Evolutionary conservation across 306 rosid genomes (phyloP).

Genomic region (Inga laurina): DNA sequence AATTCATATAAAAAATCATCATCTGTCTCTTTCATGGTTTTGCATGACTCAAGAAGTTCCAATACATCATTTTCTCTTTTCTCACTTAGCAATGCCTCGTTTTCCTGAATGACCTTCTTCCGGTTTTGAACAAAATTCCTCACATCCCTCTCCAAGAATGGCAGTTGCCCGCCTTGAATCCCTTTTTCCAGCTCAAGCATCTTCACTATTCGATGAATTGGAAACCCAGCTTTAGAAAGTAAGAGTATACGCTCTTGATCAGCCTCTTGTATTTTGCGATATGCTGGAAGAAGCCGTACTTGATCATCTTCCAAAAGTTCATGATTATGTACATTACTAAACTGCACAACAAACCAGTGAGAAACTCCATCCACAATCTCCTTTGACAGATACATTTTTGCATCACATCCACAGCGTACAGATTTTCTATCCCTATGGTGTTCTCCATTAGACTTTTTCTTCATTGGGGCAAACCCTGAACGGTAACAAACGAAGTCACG

Average conservation of each 20-base stretch:
- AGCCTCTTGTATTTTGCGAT: slow-evolving; percentile 85
- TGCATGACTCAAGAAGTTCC: slow-evolving; percentile 95
- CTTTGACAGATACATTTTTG: slow-evolving; percentile 90
- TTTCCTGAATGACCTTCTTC: slow-evolving; percentile 85
- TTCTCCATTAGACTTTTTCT: slow-evolving; percentile 82
- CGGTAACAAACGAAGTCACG: slow-evolving; percentile 98
- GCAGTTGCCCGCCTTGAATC: slow-evolving; percentile 87
- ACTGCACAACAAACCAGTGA: slow-evolving; percentile 93
- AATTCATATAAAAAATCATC: slow-evolving; percentile 76
- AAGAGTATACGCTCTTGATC: slow-evolving; percentile 91
- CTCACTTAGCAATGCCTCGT: slow-evolving; percentile 78
- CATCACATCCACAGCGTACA: slow-evolving; percentile 93
- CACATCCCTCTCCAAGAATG: slow-evolving; percentile 94
- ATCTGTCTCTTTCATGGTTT: slow-evolving; percentile 69
- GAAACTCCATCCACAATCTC: slow-evolving; percentile 84
- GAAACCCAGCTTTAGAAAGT: slow-evolving; percentile 93
- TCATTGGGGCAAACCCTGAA: slow-evolving; percentile 85
- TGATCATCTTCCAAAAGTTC: slow-evolving; percentile 96
- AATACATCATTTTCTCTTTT: slow-evolving; percentile 79
- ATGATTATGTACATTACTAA: slow-evolving; percentile 89
- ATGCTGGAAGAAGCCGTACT: slow-evolving; percentile 90
- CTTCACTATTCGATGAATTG: slow-evolving; percentile 89
- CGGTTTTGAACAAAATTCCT: slow-evolving; percentile 94
- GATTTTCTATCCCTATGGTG: slow-evolving; percentile 95
- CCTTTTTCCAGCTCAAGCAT: slow-evolving; percentile 96